phyloP scores from a whole-genome alignment of 2,329 filamentous ascomycete genomes.

The Gyromitra esculenta region DNA sequence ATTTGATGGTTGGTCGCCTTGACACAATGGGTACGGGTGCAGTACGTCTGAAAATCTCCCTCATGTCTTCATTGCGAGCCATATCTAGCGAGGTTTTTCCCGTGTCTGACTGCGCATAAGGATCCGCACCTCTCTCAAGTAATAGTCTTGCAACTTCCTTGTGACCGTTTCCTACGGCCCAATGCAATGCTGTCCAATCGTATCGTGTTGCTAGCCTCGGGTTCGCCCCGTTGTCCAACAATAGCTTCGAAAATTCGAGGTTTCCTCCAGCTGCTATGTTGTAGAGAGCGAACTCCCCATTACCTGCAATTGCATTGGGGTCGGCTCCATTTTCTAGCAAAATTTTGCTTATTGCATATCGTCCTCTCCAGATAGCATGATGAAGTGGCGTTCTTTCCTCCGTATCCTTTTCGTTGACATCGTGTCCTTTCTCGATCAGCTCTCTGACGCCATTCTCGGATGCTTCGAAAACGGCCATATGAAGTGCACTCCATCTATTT shows the following conservation, averaged over 20 bases:
- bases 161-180: neutral
- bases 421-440: neutral
- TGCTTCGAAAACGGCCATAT: neutral
- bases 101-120: neutral
- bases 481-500: neutral
- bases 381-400: neutral
- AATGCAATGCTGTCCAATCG: constrained; percentile 2
- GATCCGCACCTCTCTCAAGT: constrained; percentile 17
- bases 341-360: neutral
- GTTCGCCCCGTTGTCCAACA: constrained; percentile 16
- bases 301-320: neutral
- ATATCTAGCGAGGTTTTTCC: constrained; percentile 9
- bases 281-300: constrained; percentile 8
- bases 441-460: neutral
- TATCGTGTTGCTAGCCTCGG: neutral
- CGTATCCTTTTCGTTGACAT: constrained; percentile 16
- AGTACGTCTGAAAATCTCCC: neutral
- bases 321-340: constrained; percentile 22
- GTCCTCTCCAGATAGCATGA: neutral
- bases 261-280: constrained; percentile 2
- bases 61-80: constrained; percentile 2
- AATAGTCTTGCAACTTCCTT: constrained; percentile 16
- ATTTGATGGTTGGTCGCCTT: no score
- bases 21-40: neutral
- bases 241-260: neutral